A percentile compares a stretch with the other conserved stretches of the same genome.
These are phyloP conservation scores for Athelia psychrophila DNA, from an alignment of 1,284 basidiomycete genomes.

Conservation along the genomic window DNA sequence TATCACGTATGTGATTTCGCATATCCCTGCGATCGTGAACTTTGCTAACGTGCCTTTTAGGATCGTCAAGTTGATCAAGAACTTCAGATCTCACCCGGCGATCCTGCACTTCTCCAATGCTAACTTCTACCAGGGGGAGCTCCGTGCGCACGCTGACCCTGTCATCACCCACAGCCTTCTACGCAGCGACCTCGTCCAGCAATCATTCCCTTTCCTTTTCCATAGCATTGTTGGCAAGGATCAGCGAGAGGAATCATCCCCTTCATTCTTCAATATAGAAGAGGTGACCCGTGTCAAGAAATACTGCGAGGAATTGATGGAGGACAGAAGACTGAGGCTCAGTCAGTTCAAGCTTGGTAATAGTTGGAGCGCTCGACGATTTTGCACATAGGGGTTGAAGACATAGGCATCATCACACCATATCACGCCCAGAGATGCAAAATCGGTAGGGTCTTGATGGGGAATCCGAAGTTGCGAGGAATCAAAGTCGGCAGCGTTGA, in stretches of 20 bases:
- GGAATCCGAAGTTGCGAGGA: slow-evolving; percentile 26
- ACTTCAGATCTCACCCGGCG: slow-evolving; percentile 55
- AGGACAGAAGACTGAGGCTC: slow-evolving; percentile 23
- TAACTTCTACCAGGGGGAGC: slow-evolving; percentile 52
- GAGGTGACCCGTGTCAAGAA: slow-evolving; percentile 52
- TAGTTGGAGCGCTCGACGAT: neutral
- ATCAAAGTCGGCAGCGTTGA: slow-evolving; percentile 65
- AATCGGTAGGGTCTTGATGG: slow-evolving; percentile 31
- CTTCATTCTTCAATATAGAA: slow-evolving; percentile 64
- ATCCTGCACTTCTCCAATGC: slow-evolving; percentile 57
- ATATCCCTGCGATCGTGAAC: neutral
- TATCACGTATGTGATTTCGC: slow-evolving; percentile 32
- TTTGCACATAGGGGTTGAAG: slow-evolving; percentile 26
- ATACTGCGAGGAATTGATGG: slow-evolving; percentile 37
- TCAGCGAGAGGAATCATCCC: slow-evolving; percentile 55
- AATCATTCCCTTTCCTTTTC: slow-evolving; percentile 56
- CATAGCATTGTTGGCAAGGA: slow-evolving; percentile 60
- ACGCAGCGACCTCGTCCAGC: slow-evolving; percentile 38
- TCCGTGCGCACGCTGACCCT: slow-evolving; percentile 42
- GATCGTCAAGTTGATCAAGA: slow-evolving; percentile 56
- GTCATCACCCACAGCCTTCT: slow-evolving; percentile 37
- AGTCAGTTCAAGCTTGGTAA: slow-evolving; percentile 8
- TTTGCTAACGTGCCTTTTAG: slow-evolving; percentile 25
- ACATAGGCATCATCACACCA: slow-evolving; percentile 62
- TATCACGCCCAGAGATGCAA: slow-evolving; percentile 60